Percentiles rank a stretch among this genome's conserved stretches.
These are phyloP conservation scores for Fusarium chuoi DNA, from an alignment of 2,329 filamentous ascomycete species.

Conservation along the genomic window DNA sequence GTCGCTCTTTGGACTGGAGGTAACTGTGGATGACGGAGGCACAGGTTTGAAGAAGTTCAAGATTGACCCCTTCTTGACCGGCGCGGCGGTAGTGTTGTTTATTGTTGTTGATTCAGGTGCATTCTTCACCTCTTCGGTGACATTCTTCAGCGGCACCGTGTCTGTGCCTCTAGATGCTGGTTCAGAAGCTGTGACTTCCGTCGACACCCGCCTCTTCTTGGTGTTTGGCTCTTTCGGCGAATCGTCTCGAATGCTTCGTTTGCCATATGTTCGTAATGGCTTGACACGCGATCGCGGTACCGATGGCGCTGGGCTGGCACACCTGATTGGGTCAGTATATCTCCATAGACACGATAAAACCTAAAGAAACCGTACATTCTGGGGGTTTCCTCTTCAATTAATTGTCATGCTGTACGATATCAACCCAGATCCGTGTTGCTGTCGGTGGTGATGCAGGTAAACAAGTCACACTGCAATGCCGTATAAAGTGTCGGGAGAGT, in stretches of 20 bases:
- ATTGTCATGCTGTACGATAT: conserved; percentile 7
- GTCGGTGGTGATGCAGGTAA: not conserved
- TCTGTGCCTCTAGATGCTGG: not conserved
- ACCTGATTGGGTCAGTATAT: conserved; percentile 41
- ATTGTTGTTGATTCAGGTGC: not conserved
- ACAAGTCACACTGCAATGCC: accelerated
- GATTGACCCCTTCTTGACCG: conserved; percentile 50
- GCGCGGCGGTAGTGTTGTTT: not conserved
- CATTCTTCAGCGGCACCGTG: not conserved
- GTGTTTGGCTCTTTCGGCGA: conserved; percentile 16
- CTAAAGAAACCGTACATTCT: not conserved
- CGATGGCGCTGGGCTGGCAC: conserved; percentile 43
- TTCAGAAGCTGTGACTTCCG: not conserved
- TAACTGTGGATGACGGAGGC: conserved; percentile 3
- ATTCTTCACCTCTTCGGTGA: not conserved
- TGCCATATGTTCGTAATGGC: conserved; percentile 55
- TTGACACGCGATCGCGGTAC: conserved; percentile 47
- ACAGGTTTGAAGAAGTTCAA: conserved; percentile 55
- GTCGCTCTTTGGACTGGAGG: conserved; percentile 27
- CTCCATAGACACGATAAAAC: accelerated
- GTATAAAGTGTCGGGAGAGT: accelerated
- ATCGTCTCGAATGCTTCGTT: conserved; percentile 46
- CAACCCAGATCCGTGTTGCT: not conserved
- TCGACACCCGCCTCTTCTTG: conserved; percentile 42
- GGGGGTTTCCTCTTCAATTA: not conserved